Evolutionary conservation across 495 filamentous ascomycete genomes (phyloP).

Genomic region (Aeminium ludgeri): DNA sequence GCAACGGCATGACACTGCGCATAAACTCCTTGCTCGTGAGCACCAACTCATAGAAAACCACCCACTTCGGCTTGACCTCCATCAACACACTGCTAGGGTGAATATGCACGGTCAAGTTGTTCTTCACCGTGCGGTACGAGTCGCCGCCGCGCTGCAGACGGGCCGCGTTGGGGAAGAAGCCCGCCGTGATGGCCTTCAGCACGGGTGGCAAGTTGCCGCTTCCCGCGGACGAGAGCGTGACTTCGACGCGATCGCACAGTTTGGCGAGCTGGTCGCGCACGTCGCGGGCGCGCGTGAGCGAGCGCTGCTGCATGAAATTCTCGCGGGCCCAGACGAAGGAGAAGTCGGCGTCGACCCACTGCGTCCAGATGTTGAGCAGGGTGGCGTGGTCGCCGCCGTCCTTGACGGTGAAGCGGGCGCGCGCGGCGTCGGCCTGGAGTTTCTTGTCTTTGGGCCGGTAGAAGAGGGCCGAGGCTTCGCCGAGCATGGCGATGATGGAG

Average conservation of each 20-base stretch:
- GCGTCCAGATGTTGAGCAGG: conserved; percentile 84
- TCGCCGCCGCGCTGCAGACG: conserved; percentile 71
- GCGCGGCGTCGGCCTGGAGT: conserved; percentile 81
- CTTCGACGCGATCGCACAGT: conserved; percentile 85
- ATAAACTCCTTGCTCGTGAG: conserved; percentile 97
- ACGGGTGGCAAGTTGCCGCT: conserved; percentile 56
- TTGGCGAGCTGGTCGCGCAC: conserved; percentile 90
- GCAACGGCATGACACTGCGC: conserved; percentile 71
- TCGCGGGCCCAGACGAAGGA: conserved; percentile 85
- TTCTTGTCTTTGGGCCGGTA: conserved; percentile 99
- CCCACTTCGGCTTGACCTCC: conserved; percentile 92
- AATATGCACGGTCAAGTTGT: conserved; percentile 70
- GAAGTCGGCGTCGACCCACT: conserved; percentile 83
- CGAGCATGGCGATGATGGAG: conserved; percentile 98
- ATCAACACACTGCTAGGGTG: conserved; percentile 75
- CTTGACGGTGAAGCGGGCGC: conserved; percentile 99
- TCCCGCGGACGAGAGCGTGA: conserved; percentile 51
- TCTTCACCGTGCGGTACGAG: conserved; percentile 90
- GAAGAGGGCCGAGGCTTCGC: conserved; percentile 89
- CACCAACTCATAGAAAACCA: conserved; percentile 96
- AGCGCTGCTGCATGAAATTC: conserved; percentile 91
- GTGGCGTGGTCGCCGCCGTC: conserved; percentile 93
- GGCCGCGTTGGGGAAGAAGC: conserved; percentile 92
- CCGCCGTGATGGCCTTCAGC: conserved; percentile 72
- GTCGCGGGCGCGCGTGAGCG: conserved; percentile 70